These are phyloP conservation scores for Ulota crispa DNA, from an alignment of 225 moss, liverwort and hornwort genomes.

Conservation along the genomic window DNA sequence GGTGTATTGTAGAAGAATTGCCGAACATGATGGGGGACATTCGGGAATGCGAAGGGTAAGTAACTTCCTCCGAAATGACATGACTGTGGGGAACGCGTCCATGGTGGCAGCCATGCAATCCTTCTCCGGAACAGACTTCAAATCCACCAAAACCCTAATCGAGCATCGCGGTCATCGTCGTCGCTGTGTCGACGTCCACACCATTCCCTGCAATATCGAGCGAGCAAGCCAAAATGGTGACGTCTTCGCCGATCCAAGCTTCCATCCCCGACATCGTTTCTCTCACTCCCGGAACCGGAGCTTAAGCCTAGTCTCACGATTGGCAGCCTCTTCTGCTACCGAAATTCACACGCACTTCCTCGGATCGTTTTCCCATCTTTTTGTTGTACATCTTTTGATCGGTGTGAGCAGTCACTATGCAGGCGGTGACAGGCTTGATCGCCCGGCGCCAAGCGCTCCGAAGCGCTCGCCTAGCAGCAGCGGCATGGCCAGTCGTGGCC, in stretches of 20 bases:
- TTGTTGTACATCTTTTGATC: not conserved
- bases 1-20: not conserved
- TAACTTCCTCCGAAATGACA: not conserved
- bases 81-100: not conserved
- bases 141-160: slow-evolving; percentile 12
- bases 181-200: slow-evolving; percentile 22
- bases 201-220: not conserved
- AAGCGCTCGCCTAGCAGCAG: slow-evolving; percentile 30
- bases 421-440: slow-evolving; percentile 36
- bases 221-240: not conserved
- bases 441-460: slow-evolving; percentile 45
- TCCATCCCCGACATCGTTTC: not conserved
- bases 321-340: not conserved
- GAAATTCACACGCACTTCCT: not conserved
- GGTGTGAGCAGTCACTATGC: slow-evolving; percentile 29
- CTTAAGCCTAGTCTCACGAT: no score
- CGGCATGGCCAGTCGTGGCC: slow-evolving; percentile 17
- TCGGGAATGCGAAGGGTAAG: not conserved
- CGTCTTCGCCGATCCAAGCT: not conserved
- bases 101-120: not conserved
- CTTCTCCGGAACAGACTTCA: not conserved
- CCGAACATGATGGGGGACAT: not conserved
- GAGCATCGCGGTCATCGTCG: not conserved
- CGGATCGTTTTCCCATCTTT: no score
- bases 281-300: not conserved